phyloP scores from a whole-genome alignment of 2,329 filamentous ascomycete genomes.

The Leptographium galeiforme region DNA sequence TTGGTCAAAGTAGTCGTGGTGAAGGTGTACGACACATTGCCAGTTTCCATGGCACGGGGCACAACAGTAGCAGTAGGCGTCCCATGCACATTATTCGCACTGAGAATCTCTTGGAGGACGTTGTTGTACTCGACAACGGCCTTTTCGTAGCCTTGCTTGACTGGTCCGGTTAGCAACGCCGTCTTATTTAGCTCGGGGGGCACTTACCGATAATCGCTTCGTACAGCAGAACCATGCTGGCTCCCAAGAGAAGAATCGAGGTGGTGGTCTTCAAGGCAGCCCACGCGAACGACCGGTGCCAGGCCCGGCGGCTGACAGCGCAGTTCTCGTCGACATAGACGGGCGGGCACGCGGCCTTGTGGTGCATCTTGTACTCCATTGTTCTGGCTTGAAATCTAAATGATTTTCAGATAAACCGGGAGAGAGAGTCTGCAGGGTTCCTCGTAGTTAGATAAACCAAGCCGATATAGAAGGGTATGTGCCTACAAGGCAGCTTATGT shows the following conservation, averaged over 20 bases:
- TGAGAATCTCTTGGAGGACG: constrained; percentile 1
- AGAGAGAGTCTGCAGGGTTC: not conserved
- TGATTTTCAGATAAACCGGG: not conserved
- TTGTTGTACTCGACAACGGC: constrained; percentile 8
- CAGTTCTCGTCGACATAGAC: not conserved
- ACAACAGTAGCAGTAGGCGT: constrained; percentile 7
- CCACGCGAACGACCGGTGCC: not conserved
- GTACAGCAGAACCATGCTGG: constrained; percentile 4
- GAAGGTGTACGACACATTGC: constrained; percentile 17
- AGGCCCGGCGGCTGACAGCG: not conserved
- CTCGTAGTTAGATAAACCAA: not conserved
- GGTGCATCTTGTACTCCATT: constrained; percentile 4
- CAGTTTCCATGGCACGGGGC: constrained; percentile 3
- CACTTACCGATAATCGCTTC: not conserved
- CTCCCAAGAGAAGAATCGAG: not conserved
- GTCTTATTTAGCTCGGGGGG: not conserved
- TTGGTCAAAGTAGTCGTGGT: constrained; percentile 11
- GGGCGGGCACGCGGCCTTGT: not conserved
- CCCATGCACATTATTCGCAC: constrained; percentile 5
- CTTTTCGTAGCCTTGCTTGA: constrained; percentile 7
- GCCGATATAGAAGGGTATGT: too few species aligned
- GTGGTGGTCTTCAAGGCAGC: constrained; percentile 1
- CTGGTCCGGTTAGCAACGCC: constrained; percentile 2
- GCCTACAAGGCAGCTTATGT: not conserved
- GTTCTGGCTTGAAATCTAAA: not conserved